Conservation (phyloP, 345 rosid genomes). For the Aurinia saxatilis region DNA sequence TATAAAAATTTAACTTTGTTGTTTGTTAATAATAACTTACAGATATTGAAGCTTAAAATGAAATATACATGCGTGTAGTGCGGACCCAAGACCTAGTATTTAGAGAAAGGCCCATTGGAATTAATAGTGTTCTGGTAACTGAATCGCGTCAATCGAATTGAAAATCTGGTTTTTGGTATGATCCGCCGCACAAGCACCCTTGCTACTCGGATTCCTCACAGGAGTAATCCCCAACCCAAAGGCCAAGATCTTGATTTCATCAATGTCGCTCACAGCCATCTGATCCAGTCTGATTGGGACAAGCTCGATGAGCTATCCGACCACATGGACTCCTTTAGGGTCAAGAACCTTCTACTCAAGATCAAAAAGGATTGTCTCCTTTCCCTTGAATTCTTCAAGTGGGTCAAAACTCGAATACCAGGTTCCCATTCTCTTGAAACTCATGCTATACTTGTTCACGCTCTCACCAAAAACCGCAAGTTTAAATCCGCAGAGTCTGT, state of each 20-base stretch:
- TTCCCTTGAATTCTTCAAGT: slow-evolving; percentile 69
- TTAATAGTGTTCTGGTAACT: no score
- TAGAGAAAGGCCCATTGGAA: no score
- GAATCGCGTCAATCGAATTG: no score
- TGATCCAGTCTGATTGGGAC: slow-evolving; percentile 76
- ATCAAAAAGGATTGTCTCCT: slow-evolving; percentile 57
- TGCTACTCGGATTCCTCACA: slow-evolving; percentile 42
- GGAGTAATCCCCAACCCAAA: slow-evolving; percentile 51
- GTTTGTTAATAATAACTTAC: no score
- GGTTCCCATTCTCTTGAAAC: slow-evolving; percentile 47
- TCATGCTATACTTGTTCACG: slow-evolving; percentile 57
- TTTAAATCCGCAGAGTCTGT: slow-evolving; percentile 68
- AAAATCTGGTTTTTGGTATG: no score
- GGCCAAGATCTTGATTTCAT: slow-evolving; percentile 83
- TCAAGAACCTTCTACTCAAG: slow-evolving; percentile 54
- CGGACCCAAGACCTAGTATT: no score
- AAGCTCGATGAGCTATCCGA: slow-evolving; percentile 40
- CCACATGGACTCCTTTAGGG: slow-evolving; percentile 46
- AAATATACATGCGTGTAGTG: no score
- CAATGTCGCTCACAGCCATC: slow-evolving; percentile 72
- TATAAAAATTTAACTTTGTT: no score
- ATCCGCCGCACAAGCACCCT: neutral
- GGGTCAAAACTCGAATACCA: slow-evolving; percentile 44
- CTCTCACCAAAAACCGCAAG: slow-evolving; percentile 55
- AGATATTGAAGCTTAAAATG: no score